Percentiles rank a stretch among this genome's conserved stretches.
phyloP scores from a whole-genome alignment of 108 stramenopile genomes.

The Conticribra weissflogii region DNA sequence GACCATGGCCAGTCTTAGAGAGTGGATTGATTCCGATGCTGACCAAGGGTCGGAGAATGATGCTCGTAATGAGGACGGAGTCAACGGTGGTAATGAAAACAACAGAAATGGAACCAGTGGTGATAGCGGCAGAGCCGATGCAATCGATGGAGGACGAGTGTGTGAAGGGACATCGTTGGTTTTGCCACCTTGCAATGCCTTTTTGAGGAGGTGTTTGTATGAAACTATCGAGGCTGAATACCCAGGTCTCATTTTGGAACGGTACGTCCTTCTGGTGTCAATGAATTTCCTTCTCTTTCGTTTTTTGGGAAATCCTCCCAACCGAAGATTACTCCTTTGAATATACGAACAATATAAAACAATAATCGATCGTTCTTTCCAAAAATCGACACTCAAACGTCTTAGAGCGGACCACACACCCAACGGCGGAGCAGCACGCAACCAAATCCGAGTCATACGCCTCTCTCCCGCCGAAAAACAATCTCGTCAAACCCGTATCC shows the following conservation, averaged over 20 bases:
- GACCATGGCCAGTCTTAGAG: conserved; percentile 75
- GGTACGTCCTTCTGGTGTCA: conserved; percentile 5
- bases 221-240: conserved; percentile 81
- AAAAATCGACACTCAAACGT: background rate
- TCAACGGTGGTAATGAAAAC: background rate
- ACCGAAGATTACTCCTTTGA: no score
- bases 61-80: conserved; percentile 9
- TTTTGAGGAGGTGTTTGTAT: conserved; percentile 78
- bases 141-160: background rate
- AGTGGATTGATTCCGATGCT: conserved; percentile 74
- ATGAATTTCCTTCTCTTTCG: background rate
- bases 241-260: conserved; percentile 70
- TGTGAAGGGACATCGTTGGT: conserved; percentile 60
- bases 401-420: conserved; percentile 24
- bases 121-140: background rate
- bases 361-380: no score
- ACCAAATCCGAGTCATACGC: conserved; percentile 74
- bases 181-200: conserved; percentile 78
- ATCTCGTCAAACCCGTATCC: conserved; percentile 51
- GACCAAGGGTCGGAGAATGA: background rate
- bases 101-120: background rate
- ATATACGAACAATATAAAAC: no score
- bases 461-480: conserved; percentile 59
- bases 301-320: no score
- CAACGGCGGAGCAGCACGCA: conserved; percentile 26